Percentiles rank a stretch among this genome's conserved stretches.
Conservation (phyloP, 2,329 filamentous ascomycete genomes). For the Drechslerella coelobrocha region DNA sequence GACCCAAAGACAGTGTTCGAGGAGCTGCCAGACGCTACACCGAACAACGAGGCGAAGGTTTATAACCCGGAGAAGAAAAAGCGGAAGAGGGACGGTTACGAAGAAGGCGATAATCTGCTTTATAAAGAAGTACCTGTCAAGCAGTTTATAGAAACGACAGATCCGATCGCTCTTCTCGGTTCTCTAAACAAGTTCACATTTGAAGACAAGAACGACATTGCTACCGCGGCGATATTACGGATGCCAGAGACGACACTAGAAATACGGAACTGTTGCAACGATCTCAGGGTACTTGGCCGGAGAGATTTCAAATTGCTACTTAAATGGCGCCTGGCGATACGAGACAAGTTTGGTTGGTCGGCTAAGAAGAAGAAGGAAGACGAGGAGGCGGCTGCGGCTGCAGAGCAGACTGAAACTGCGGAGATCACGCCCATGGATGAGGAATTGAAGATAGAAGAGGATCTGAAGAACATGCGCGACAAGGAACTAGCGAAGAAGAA, state of each 20-base stretch:
- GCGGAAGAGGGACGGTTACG: slow-evolving; percentile 95
- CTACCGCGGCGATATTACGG: slow-evolving; percentile 82
- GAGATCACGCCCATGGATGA: slow-evolving; percentile 92
- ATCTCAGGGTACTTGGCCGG: slow-evolving; percentile 87
- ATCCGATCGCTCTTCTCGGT: slow-evolving; percentile 91
- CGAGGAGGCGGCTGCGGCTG: slow-evolving; percentile 58
- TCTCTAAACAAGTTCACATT: slow-evolving; percentile 84
- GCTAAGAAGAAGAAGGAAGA: slow-evolving; percentile 70
- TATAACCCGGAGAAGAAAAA: slow-evolving; percentile 98
- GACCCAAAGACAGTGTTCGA: slow-evolving; percentile 90
- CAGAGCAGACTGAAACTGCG: slow-evolving; percentile 66
- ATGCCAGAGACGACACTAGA: slow-evolving; percentile 86
- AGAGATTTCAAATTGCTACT: slow-evolving; percentile 93
- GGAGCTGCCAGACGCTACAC: slow-evolving; percentile 81
- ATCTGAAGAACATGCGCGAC: slow-evolving; percentile 81
- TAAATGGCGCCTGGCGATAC: slow-evolving; percentile 85
- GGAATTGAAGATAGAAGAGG: slow-evolving; percentile 86
- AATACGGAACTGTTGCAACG: slow-evolving; percentile 76
- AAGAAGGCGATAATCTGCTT: slow-evolving; percentile 91
- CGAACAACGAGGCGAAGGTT: slow-evolving; percentile 97
- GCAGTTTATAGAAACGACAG: slow-evolving; percentile 90
- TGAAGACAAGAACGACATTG: slow-evolving; percentile 79
- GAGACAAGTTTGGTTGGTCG: slow-evolving; percentile 87
- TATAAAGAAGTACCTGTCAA: slow-evolving; percentile 87
- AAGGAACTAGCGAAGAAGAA: slow-evolving; percentile 78